These are phyloP conservation scores for Globisporangium yorkense DNA, from an alignment of 352 stramenopile species.

Conservation along the genomic window DNA sequence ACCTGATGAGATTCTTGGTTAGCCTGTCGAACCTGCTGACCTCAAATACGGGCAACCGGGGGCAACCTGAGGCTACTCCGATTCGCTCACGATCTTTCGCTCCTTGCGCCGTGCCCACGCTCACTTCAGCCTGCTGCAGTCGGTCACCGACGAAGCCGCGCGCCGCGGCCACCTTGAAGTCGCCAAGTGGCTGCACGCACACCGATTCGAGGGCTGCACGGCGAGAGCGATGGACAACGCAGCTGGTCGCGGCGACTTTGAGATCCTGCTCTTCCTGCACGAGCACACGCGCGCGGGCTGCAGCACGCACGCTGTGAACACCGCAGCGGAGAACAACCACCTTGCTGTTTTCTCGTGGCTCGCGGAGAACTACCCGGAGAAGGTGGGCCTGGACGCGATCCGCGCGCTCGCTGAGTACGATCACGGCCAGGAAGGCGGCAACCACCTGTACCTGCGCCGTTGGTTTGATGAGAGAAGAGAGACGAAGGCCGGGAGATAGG, in stretches of 20 bases:
- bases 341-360: neutral
- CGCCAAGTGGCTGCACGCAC: slow-evolving; percentile 22
- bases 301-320: neutral
- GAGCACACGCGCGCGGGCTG: neutral
- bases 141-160: slow-evolving; percentile 4
- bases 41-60: no score
- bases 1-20: no score
- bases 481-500: no score
- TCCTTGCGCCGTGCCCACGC: no score
- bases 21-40: no score
- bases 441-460: no score
- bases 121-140: no score
- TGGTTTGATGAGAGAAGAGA: no score
- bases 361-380: neutral
- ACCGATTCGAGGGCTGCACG: slow-evolving; percentile 1
- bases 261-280: slow-evolving; percentile 1
- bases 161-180: slow-evolving; percentile 15
- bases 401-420: neutral
- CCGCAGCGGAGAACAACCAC: neutral
- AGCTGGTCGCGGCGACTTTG: slow-evolving; percentile 2
- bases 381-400: neutral
- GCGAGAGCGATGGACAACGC: neutral
- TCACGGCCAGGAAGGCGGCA: no score
- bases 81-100: no score
- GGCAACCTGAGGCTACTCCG: no score